Conservation (phyloP, 805 yeast species). For the Saccharomycodes ludwigii region DNA sequence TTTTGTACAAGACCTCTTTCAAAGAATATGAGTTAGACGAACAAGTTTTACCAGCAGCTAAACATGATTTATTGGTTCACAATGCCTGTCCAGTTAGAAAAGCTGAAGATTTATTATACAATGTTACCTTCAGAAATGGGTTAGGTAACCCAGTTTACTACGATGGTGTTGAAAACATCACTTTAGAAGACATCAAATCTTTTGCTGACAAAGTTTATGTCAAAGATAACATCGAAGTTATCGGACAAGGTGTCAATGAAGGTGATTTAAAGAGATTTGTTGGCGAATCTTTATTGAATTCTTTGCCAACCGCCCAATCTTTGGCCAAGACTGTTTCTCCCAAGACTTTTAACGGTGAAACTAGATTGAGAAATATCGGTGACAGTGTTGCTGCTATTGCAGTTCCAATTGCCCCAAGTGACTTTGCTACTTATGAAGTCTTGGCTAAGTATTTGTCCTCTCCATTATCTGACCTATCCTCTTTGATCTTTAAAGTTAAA, state of each 20-base stretch:
- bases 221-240: conserved; percentile 55
- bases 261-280: conserved; percentile 60
- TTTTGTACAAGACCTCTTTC: conserved; percentile 56
- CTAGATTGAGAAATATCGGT: conserved; percentile 47
- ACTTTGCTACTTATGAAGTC: conserved; percentile 55
- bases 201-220: conserved; percentile 61
- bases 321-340: conserved; percentile 28
- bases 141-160: conserved; percentile 74
- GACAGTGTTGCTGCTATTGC: conserved; percentile 75
- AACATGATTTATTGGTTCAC: conserved; percentile 47
- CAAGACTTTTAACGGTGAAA: conserved; percentile 45
- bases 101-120: conserved; percentile 71
- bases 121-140: conserved; percentile 73
- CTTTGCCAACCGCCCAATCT: conserved; percentile 49
- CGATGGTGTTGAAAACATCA: conserved; percentile 47
- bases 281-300: conserved; percentile 43
- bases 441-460: conserved; percentile 55
- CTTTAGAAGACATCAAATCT: conserved; percentile 51
- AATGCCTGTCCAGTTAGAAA: conserved; percentile 37
- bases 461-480: conserved; percentile 43
- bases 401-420: conserved; percentile 56
- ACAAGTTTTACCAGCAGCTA: conserved; percentile 68
- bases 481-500: conserved; percentile 39
- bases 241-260: conserved; percentile 62
- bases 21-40: conserved; percentile 78